A percentile compares a stretch with the other conserved stretches of the same genome.
These are phyloP conservation scores for Aspergillus sp. DNA, from an alignment of 2,329 filamentous ascomycete genomes.

Conservation along the genomic window DNA sequence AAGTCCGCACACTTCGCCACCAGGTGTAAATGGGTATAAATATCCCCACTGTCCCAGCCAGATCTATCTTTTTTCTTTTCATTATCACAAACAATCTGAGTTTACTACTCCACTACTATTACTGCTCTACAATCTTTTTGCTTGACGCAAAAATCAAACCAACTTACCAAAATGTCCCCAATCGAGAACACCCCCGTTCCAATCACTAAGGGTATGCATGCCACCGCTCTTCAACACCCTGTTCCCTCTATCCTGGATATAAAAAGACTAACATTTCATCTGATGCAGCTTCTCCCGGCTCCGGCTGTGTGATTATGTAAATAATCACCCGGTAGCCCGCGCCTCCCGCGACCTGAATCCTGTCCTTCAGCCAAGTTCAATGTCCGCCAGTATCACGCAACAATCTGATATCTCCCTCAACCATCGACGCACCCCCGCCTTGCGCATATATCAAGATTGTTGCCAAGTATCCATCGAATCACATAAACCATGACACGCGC, in stretches of 20 bases:
- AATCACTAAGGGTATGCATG: conserved; percentile 24
- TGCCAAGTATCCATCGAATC: not conserved
- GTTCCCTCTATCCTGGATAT: not conserved
- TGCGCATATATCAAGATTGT: no score
- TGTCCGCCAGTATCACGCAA: no score
- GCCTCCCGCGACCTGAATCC: not conserved
- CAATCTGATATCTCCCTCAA: no score
- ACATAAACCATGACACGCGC: not conserved
- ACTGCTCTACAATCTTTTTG: conserved; percentile 11
- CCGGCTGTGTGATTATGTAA: conserved; percentile 34
- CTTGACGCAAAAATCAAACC: conserved; percentile 17
- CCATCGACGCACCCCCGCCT: no score
- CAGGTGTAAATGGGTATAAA: not conserved
- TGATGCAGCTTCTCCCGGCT: conserved; percentile 22
- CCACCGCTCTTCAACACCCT: not conserved
- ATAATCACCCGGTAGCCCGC: not conserved
- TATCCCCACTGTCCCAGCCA: not conserved
- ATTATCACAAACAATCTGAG: not conserved
- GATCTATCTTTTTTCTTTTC: not conserved
- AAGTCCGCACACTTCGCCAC: no score
- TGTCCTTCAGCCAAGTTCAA: not conserved
- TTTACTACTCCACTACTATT: not conserved
- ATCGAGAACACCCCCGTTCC: conserved; percentile 16
- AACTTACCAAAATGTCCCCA: conserved; percentile 26
- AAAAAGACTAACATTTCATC: not conserved